Conservation (phyloP, 169 alveolate species). For the Blepharisma undulans region DNA sequence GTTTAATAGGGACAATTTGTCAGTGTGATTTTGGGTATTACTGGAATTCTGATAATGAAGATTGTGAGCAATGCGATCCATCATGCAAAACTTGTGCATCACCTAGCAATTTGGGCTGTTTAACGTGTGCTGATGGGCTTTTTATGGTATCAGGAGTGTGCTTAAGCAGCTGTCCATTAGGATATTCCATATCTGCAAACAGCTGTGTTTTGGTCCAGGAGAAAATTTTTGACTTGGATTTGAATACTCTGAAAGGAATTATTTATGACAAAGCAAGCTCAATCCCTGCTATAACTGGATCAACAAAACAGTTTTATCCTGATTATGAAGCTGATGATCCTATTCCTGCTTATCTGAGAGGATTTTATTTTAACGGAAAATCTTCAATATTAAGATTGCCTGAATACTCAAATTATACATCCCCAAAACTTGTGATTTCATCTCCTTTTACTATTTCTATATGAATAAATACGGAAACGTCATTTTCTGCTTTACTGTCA, state of each 20-base stretch:
- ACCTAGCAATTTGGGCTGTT: neutral
- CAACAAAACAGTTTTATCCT: neutral
- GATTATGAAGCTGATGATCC: neutral
- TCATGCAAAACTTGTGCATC: neutral
- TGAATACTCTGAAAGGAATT: neutral
- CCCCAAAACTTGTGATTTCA: neutral
- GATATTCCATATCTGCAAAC: neutral
- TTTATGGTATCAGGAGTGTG: neutral
- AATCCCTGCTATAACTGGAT: neutral
- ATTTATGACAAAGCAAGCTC: neutral
- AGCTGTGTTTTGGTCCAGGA: neutral
- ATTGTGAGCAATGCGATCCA: neutral
- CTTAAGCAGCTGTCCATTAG: neutral
- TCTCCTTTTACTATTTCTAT: neutral
- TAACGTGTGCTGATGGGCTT: neutral
- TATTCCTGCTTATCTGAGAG: neutral
- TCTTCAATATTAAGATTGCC: neutral
- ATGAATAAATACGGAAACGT: neutral
- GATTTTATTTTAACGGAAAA: neutral
- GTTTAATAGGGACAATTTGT: too few relatives aligned
- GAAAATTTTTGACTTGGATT: neutral
- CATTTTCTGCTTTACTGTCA: neutral
- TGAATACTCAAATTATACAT: neutral
- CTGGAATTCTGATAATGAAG: too few relatives aligned
- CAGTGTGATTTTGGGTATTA: too few relatives aligned